These are phyloP conservation scores for Penicillium sp. DNA, from an alignment of 2,329 filamentous ascomycete genomes.

Conservation along the genomic window DNA sequence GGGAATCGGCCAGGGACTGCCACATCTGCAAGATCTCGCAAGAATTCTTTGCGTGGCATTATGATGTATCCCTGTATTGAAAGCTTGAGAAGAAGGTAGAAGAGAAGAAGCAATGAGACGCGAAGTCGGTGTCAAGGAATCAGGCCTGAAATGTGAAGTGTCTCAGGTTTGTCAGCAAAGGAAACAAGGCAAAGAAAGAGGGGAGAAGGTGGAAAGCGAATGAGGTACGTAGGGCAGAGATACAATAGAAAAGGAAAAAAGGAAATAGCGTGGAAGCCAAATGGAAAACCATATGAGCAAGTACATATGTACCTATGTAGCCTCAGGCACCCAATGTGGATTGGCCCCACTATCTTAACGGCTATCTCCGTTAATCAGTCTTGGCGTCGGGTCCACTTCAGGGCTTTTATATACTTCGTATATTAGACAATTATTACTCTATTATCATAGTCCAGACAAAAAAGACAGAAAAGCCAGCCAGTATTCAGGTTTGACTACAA, in stretches of 20 bases:
- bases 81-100: background rate
- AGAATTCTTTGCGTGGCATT: conserved; percentile 68
- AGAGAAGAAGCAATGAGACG: background rate
- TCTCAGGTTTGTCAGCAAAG: background rate
- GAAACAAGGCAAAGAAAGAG: background rate
- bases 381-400: background rate
- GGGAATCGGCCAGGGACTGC: conserved; percentile 39
- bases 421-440: too few relatives aligned
- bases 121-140: background rate
- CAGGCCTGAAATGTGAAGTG: background rate
- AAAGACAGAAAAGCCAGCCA: too few relatives aligned
- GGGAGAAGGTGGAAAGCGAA: background rate
- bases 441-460: too few relatives aligned
- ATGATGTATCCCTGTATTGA: background rate
- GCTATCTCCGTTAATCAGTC: background rate
- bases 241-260: background rate
- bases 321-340: background rate
- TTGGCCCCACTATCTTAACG: background rate
- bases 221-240: background rate
- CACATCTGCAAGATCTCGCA: conserved; percentile 54
- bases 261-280: background rate
- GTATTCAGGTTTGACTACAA: too few relatives aligned
- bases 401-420: background rate
- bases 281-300: background rate
- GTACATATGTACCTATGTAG: background rate